Conservation (phyloP, 441 rosid species). For the Populus hybrid region DNA sequence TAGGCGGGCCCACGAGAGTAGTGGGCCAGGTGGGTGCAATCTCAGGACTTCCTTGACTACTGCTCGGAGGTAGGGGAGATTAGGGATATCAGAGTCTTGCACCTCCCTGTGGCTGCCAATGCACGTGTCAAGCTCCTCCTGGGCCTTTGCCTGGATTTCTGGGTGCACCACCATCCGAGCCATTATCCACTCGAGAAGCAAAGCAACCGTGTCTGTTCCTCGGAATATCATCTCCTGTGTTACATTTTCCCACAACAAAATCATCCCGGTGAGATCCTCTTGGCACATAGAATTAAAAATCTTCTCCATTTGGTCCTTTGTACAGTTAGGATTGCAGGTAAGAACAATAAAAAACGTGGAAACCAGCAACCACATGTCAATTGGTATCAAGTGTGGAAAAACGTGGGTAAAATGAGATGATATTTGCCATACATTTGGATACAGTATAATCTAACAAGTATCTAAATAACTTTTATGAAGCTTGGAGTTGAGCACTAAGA, state of each 20-base stretch:
- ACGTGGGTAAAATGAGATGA: no score
- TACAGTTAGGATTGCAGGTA: not conserved
- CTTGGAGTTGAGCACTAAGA: no score
- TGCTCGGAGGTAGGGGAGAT: constrained; percentile 56
- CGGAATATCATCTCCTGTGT: constrained; percentile 66
- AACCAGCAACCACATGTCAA: not conserved
- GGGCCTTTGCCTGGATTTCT: constrained; percentile 49
- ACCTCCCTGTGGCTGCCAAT: constrained; percentile 27
- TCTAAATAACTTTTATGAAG: no score
- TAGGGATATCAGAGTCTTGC: constrained; percentile 49
- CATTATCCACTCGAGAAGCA: constrained; percentile 71
- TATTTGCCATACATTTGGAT: not conserved
- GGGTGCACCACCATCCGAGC: constrained; percentile 61
- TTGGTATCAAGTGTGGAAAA: no score
- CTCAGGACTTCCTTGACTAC: constrained; percentile 57
- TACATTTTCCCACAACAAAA: not conserved
- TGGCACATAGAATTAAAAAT: not conserved
- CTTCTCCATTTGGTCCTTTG: not conserved
- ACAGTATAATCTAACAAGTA: no score
- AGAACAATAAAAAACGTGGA: not conserved
- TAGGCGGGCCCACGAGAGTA: constrained; percentile 79
- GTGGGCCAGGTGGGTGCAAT: constrained; percentile 65
- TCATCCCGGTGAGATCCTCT: not conserved
- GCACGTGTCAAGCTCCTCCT: constrained; percentile 40
- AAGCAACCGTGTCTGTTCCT: constrained; percentile 62